These are phyloP conservation scores for Inga oerstediana DNA, from an alignment of 306 rosid species.

Conservation along the genomic window DNA sequence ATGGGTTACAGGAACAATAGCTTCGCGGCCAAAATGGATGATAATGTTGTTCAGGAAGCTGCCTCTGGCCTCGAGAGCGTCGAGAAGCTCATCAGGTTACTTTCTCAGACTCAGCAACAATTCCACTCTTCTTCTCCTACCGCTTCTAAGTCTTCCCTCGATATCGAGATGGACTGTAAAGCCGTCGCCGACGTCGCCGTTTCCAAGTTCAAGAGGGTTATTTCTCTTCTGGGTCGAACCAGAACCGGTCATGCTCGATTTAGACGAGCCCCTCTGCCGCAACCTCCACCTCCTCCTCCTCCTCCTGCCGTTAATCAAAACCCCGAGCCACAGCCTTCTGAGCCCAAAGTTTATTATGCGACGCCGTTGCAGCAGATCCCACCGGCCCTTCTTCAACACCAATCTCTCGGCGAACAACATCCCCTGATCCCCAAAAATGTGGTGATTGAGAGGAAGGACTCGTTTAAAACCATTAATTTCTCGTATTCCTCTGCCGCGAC, in stretches of 20 bases:
- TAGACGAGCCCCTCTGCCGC: constrained; percentile 64
- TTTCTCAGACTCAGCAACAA: constrained; percentile 38
- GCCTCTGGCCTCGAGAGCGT: constrained; percentile 75
- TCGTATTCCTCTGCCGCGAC: constrained; percentile 54
- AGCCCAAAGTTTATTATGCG: constrained; percentile 44
- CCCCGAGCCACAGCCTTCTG: constrained; percentile 5
- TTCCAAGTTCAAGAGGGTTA: constrained; percentile 77
- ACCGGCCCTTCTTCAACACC: constrained; percentile 28
- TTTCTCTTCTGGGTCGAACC: constrained; percentile 80
- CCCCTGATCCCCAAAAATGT: constrained; percentile 26
- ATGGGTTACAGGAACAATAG: constrained; percentile 20
- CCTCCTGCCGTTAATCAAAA: constrained; percentile 2
- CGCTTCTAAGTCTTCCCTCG: constrained; percentile 31
- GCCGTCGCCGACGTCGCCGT: constrained; percentile 81
- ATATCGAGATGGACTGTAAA: constrained; percentile 59
- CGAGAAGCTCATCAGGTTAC: constrained; percentile 44
- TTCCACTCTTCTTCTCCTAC: constrained; percentile 15
- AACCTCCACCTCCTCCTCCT: background rate
- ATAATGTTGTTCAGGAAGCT: constrained; percentile 62
- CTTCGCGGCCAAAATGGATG: constrained; percentile 44
- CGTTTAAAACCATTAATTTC: constrained; percentile 66
- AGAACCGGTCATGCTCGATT: constrained; percentile 93
- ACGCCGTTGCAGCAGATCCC: constrained; percentile 92
- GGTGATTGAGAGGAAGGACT: constrained; percentile 44
- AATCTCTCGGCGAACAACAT: background rate